phyloP scores from a whole-genome alignment of 2,329 filamentous ascomycete genomes.

The Penicillium polonicum region DNA sequence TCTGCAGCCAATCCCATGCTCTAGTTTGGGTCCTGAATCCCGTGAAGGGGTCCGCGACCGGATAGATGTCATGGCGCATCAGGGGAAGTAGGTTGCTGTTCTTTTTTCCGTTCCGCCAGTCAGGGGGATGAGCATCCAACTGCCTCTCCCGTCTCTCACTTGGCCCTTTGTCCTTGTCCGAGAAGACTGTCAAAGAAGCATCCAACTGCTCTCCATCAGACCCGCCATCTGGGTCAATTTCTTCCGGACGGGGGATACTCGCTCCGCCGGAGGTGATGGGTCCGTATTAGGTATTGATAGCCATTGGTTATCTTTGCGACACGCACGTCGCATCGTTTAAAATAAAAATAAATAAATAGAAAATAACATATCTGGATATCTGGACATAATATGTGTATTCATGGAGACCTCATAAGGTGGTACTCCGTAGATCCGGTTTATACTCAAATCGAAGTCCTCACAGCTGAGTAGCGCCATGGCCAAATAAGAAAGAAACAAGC shows the following conservation, averaged over 20 bases:
- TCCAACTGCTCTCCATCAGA: slow-evolving; percentile 45
- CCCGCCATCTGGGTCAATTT: slow-evolving; percentile 29
- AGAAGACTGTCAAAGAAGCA: slow-evolving; percentile 44
- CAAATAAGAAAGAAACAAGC: not conserved
- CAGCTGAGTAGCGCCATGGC: not conserved
- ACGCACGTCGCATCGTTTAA: slow-evolving; percentile 5
- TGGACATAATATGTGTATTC: not conserved
- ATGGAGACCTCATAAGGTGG: not conserved
- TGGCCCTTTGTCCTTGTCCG: slow-evolving; percentile 21
- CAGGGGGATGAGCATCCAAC: slow-evolving; percentile 44
- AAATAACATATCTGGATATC: not conserved
- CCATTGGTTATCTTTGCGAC: slow-evolving; percentile 9
- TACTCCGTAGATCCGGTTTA: not conserved
- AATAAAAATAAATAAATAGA: not conserved
- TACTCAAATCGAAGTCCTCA: not conserved
- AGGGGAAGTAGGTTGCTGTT: slow-evolving; percentile 38
- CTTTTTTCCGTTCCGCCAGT: slow-evolving; percentile 38
- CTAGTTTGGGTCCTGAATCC: slow-evolving; percentile 13
- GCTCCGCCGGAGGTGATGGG: slow-evolving; percentile 25
- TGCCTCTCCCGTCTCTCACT: slow-evolving; percentile 38
- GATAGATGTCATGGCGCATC: slow-evolving; percentile 19
- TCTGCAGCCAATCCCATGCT: slow-evolving; percentile 24
- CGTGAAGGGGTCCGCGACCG: slow-evolving; percentile 1
- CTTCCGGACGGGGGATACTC: slow-evolving; percentile 5
- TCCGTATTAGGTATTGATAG: slow-evolving; percentile 17